Evolutionary conservation across 768 basidiomycete species (phyloP).

Genomic region (Termitomyces bulborhizus): DNA sequence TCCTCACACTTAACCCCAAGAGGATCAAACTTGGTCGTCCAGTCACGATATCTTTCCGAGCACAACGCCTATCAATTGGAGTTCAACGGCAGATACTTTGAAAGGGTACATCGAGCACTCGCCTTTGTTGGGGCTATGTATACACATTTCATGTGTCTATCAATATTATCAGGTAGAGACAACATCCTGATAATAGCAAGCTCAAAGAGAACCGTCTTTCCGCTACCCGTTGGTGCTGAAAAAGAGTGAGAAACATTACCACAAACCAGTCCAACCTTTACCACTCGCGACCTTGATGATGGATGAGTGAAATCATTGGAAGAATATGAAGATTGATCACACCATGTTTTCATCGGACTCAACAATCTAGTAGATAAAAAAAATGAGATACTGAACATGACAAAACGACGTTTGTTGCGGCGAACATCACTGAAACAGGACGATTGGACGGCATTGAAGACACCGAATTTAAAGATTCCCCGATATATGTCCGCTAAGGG

Average conservation of each 20-base stretch:
- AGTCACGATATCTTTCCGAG: conserved; percentile 77
- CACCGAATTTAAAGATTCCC: conserved; percentile 77
- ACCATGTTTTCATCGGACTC: conserved; percentile 63
- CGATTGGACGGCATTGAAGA: conserved; percentile 91
- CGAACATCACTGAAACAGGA: conserved; percentile 71
- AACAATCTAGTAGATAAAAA: conserved; percentile 39
- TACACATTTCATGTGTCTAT: conserved; percentile 57
- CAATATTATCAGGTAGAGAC: conserved; percentile 29
- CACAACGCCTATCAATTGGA: conserved; percentile 65
- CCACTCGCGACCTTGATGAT: conserved; percentile 64
- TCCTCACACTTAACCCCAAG: conserved; percentile 70
- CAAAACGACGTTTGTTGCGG: conserved; percentile 1
- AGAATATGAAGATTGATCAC: conserved; percentile 8
- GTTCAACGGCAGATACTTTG: background rate
- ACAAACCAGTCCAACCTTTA: conserved; percentile 19
- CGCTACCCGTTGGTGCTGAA: conserved; percentile 92
- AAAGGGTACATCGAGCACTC: background rate
- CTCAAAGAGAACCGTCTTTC: conserved; percentile 95
- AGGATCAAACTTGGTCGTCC: conserved; percentile 72
- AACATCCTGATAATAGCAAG: conserved; percentile 79
- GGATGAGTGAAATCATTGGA: background rate
- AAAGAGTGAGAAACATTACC: background rate
- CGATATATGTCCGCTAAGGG: conserved; percentile 75
- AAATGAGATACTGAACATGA: background rate
- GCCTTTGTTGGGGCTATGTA: conserved; percentile 96